Base-by-base conservation (phyloP, 2,329 filamentous ascomycete genomes). In the Cladosporium sp. region DNA sequence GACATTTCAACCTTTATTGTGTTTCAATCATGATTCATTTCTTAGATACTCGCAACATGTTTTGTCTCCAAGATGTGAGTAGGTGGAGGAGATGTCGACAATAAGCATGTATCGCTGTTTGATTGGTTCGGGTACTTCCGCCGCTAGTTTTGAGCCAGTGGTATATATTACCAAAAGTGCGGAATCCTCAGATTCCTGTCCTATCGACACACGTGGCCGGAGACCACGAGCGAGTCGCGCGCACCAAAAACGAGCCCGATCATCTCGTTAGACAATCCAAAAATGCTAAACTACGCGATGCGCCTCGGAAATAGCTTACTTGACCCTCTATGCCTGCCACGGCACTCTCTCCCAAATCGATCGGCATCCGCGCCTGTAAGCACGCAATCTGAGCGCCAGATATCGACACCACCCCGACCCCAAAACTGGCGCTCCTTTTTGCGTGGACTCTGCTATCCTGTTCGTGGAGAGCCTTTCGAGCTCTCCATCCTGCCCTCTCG, bases 321-420 rank as follows among this genome's bases (percentile, higher is more conserved):
- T 6, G 23, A 53, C 5, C 8, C 28, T 28, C 28, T n/a, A n/a
- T n/a, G n/a, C n/a, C 36, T 51, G 48, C 48, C 23, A 28, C 23
- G 16, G 26, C 23, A 25, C 48, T 28, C 23, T 53, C 23, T 53
- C 11, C 25, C 23, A 53, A 28, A 53, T 53, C 54, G 57, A 46
- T 46, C 34, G 36, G 57, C 57, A 59, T 48, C 36, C 23, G n/a
- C 51, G 51, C 51, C 25, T 34, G 25, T 21, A 63, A 63, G 60
- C 60, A 63, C 60, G 60, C 60, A 63, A 63, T 63, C 48, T 51
- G 25, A 30, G 32, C 60, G 18, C 49, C 49, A 46, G 25, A 25
- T 43, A 34, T 56, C 49, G 60, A 56, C 60, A 63, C 60, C 60
- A 46, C 11, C 60, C 11, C 5, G 7, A 36, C 46, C 30, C 32